Percentiles rank a stretch among this genome's conserved stretches.
phyloP scores from a whole-genome alignment of 2,329 filamentous ascomycete genomes.

The Hypoxylon sp. region DNA sequence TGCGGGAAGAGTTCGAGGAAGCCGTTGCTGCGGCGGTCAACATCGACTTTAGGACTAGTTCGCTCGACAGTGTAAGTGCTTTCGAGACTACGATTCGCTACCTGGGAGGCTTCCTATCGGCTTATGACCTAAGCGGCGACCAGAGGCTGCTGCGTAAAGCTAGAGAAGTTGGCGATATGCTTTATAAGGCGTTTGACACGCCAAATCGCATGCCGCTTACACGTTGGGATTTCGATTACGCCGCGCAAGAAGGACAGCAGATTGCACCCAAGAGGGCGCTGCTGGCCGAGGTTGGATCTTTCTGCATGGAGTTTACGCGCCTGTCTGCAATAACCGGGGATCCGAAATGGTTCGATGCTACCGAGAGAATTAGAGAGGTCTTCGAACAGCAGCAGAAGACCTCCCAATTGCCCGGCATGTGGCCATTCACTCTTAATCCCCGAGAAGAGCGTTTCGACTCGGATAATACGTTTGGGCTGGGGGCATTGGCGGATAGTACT shows the following conservation, averaged over 20 bases:
- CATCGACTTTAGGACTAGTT: constrained; percentile 59
- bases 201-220: constrained; percentile 51
- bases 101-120: constrained; percentile 49
- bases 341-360: constrained; percentile 51
- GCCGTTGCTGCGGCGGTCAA: constrained; percentile 56
- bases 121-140: constrained; percentile 55
- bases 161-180: constrained; percentile 56
- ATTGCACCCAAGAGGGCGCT: constrained; percentile 41
- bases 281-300: constrained; percentile 50
- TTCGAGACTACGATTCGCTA: constrained; percentile 58
- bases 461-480: constrained; percentile 53
- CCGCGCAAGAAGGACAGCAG: constrained; percentile 42
- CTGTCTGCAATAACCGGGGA: constrained; percentile 50
- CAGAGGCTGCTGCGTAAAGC: constrained; percentile 55
- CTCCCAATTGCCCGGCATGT: constrained; percentile 66
- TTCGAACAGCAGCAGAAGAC: constrained; percentile 45
- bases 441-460: constrained; percentile 59
- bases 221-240: constrained; percentile 46
- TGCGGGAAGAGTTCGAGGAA: constrained; percentile 59
- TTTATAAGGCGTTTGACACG: constrained; percentile 51
- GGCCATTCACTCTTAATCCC: constrained; percentile 75
- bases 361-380: constrained; percentile 48
- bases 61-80: constrained; percentile 49
- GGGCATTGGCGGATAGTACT: constrained; percentile 55
- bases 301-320: constrained; percentile 53